These are phyloP conservation scores for Begonia masoniana DNA, from an alignment of 306 rosid genomes.

Conservation along the genomic window DNA sequence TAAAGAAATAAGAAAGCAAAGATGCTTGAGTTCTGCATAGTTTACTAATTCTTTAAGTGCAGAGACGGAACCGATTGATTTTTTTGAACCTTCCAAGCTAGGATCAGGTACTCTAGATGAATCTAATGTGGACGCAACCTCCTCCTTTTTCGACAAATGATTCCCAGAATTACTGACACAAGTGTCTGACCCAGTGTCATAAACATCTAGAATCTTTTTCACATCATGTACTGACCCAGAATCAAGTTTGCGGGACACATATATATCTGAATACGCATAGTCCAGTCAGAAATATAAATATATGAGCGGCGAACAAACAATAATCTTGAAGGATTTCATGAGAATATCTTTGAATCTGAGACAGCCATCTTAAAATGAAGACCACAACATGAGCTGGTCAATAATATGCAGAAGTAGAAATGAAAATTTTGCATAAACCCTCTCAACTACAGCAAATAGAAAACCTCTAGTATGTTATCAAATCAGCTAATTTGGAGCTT, in stretches of 20 bases:
- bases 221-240: slow-evolving; percentile 38
- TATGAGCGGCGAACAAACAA: background rate
- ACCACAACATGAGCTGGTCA: too few relatives aligned
- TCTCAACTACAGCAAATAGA: too few relatives aligned
- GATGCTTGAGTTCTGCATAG: slow-evolving; percentile 6
- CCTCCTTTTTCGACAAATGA: slow-evolving; percentile 50
- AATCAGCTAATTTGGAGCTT: too few relatives aligned
- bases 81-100: slow-evolving; percentile 53
- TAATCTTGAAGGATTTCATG: background rate
- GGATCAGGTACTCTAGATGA: slow-evolving; percentile 46
- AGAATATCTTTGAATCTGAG: too few relatives aligned
- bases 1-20: background rate
- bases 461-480: too few relatives aligned
- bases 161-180: slow-evolving; percentile 34
- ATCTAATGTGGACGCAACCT: slow-evolving; percentile 35
- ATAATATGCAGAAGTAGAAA: too few relatives aligned
- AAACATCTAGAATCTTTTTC: slow-evolving; percentile 36
- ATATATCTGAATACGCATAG: slow-evolving; percentile 40
- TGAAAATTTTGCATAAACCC: too few relatives aligned
- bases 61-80: slow-evolving; percentile 42
- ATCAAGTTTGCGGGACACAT: slow-evolving; percentile 60
- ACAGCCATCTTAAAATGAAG: too few relatives aligned
- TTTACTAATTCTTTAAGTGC: slow-evolving; percentile 71
- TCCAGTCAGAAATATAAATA: slow-evolving; percentile 7
- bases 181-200: slow-evolving; percentile 42